Evolutionary conservation across 2,329 filamentous ascomycete species (phyloP), one percentile per base, ranked within the genome.

Genomic region (Penicillium sp.): DNA sequence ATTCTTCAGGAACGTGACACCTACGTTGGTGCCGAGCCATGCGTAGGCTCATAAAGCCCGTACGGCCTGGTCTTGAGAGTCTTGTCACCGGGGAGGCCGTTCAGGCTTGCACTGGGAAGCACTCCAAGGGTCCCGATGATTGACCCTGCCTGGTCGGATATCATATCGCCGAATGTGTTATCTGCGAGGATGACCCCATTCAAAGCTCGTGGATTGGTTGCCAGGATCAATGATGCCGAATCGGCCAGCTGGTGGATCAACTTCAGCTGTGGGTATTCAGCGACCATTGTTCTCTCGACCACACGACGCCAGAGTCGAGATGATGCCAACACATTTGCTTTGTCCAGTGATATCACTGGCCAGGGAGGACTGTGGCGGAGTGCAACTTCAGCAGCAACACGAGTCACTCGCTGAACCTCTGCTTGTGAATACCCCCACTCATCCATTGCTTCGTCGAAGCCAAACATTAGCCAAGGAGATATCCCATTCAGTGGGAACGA

Each of bases 11-110:
- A 12, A 33, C 9, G 25, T 36, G 13, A 24, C 4, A 59, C 65
- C 51, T 55, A 69, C 64, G 57, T 64, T 29, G 68, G 66, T n/a
- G 65, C 68, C 32, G 67, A 70, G 11, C 68, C 90, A 71, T 96
- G 90, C 54, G 95, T 95, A 7, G 90, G 90, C 77, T 96, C 90
- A 68, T 94, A 96, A 59, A 95, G 88, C 48, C 88, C 90, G 66
- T 90, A 91, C 66, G 88, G 86, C 65, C 80, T 83, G 58, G 78
- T 80, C 73, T 88, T 86, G 13, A 57, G 39, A 1, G 43, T 45
- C 45, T 57, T 59, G 47, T 86, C 86, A 61, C 90, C 87, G 0
- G 90, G 90, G 50, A 93, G 81, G 12, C 86, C 86, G 55, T 85
- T 85, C 63, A 96, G 73, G 67, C 86, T 91, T 4, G 90, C 90